Evolutionary conservation across 208 protist species (phyloP).

Genomic region (Kentomonas sorsogonicus): DNA sequence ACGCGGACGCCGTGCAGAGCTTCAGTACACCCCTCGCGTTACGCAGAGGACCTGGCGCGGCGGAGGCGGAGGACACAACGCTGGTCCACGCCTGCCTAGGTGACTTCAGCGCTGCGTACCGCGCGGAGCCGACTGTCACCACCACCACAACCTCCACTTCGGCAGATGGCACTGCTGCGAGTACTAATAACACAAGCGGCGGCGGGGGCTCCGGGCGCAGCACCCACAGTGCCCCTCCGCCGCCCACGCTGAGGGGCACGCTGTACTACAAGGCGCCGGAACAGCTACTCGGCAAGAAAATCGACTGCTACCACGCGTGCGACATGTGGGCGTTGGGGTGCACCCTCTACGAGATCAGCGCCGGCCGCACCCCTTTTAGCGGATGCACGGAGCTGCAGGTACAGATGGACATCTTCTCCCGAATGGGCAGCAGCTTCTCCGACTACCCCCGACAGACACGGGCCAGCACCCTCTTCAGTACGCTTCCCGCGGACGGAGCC

Average conservation of each 20-base stretch:
- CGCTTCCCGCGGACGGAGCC: slow-evolving; percentile 25
- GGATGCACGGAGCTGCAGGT: slow-evolving; percentile 58
- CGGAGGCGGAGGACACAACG: neutral
- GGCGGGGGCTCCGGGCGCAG: neutral
- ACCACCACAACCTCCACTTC: slow-evolving; percentile 8
- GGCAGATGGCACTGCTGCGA: neutral
- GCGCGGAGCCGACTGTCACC: slow-evolving; percentile 22
- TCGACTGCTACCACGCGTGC: slow-evolving; percentile 33
- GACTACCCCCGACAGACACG: slow-evolving; percentile 26
- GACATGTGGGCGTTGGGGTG: slow-evolving; percentile 77
- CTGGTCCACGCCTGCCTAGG: slow-evolving; percentile 44
- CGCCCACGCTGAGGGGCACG: slow-evolving; percentile 25
- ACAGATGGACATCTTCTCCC: slow-evolving; percentile 47
- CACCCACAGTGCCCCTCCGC: neutral
- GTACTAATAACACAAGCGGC: neutral
- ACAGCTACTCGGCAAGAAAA: slow-evolving; percentile 47
- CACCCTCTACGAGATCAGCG: slow-evolving; percentile 63
- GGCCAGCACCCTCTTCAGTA: slow-evolving; percentile 34
- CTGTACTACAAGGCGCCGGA: slow-evolving; percentile 76
- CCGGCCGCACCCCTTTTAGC: slow-evolving; percentile 39
- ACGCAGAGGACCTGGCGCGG: no score
- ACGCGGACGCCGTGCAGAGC: neutral
- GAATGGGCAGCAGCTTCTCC: slow-evolving; percentile 46
- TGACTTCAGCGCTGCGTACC: slow-evolving; percentile 71
- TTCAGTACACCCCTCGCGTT: neutral